Percentiles rank a stretch among this genome's conserved stretches.
Evolutionary conservation across 2,329 filamentous ascomycete species (phyloP).

Genomic region (Rhynchosporium agropyri): DNA sequence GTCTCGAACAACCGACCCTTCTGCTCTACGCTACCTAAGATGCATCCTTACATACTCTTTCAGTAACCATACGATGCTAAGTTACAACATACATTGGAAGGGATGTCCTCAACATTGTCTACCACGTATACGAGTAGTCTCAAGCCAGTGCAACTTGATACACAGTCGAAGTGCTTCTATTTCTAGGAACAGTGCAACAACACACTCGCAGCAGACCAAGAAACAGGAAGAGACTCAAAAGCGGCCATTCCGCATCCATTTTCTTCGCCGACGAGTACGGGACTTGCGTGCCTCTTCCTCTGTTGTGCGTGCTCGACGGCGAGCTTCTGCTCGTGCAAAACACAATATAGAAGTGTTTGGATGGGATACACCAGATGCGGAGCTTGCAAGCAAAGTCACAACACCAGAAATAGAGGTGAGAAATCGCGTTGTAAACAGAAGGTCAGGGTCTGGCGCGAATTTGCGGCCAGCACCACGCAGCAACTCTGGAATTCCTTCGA

Average conservation of each 20-base stretch:
- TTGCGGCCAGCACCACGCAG: neutral
- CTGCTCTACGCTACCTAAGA: constrained; percentile 31
- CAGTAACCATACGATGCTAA: constrained; percentile 33
- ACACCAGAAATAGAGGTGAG: constrained; percentile 10
- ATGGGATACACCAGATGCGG: constrained; percentile 26
- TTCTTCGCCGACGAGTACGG: constrained; percentile 22
- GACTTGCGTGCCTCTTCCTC: constrained; percentile 25
- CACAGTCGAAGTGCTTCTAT: constrained; percentile 25
- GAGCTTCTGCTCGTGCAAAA: constrained; percentile 28
- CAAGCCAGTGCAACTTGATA: constrained; percentile 22
- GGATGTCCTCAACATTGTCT: constrained; percentile 37
- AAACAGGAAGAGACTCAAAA: constrained; percentile 31
- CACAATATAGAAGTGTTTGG: constrained; percentile 35
- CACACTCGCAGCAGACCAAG: constrained; percentile 16
- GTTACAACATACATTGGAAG: constrained; percentile 38
- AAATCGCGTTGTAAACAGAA: neutral
- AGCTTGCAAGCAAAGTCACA: constrained; percentile 25
- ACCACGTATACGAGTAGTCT: constrained; percentile 35
- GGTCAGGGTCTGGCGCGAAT: neutral
- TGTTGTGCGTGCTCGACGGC: constrained; percentile 26
- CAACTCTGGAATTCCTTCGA: constrained; percentile 22
- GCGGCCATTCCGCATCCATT: constrained; percentile 24
- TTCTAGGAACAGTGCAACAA: constrained; percentile 25
- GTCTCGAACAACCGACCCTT: neutral
- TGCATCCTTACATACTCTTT: constrained; percentile 34